Evolutionary conservation across 2,329 filamentous ascomycete species (phyloP).

Genomic region (Fusarium sp.): DNA sequence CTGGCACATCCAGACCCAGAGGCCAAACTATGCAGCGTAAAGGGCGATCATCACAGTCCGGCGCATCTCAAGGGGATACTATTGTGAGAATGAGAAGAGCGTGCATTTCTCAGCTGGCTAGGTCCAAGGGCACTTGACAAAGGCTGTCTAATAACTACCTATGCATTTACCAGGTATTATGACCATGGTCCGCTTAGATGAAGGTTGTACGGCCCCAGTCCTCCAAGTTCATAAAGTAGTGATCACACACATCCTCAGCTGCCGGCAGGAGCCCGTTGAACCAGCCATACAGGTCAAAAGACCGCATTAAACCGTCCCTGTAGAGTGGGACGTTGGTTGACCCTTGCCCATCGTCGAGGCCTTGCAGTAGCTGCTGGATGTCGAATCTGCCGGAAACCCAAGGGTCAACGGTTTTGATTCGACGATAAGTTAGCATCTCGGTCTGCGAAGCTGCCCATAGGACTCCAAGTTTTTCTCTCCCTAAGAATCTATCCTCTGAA

Average conservation of each 20-base stretch:
- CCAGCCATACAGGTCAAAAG: too few species aligned
- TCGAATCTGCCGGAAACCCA: background rate
- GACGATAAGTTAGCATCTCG: background rate
- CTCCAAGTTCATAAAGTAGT: background rate
- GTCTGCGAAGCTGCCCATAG: background rate
- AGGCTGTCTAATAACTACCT: background rate
- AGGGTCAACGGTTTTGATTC: background rate
- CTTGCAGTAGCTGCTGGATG: background rate
- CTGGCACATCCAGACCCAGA: background rate
- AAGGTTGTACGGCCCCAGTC: background rate
- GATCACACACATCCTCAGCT: too few species aligned
- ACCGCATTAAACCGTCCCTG: too few species aligned
- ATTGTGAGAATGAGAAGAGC: background rate
- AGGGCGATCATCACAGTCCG: background rate
- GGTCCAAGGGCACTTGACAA: too few species aligned
- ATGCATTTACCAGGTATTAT: background rate
- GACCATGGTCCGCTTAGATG: background rate
- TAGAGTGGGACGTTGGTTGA: background rate
- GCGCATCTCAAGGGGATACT: background rate
- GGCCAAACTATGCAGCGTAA: background rate
- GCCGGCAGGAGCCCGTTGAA: too few species aligned
- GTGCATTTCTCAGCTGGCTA: too few species aligned
- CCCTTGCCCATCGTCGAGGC: background rate
- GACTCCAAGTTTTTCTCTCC: too few species aligned
- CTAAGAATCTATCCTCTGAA: too few species aligned